Evolutionary conservation across 108 stramenopile genomes (phyloP).

Genomic region (Skeletonema potamos): DNA sequence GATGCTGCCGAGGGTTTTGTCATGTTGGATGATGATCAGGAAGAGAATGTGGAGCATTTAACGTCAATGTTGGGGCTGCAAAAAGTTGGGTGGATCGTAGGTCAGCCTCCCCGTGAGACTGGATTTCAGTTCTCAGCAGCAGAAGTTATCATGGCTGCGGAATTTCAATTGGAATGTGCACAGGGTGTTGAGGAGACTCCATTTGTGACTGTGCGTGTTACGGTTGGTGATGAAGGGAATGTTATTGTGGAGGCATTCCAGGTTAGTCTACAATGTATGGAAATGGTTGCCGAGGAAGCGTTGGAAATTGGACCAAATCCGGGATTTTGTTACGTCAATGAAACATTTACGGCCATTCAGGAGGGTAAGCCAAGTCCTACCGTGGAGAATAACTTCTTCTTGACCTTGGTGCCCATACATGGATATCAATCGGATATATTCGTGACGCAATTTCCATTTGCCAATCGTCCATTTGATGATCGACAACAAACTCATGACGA

Average conservation of each 20-base stretch:
- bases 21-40: conserved; percentile 88
- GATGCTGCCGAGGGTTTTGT: conserved; percentile 86
- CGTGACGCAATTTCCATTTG: conserved; percentile 80
- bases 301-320: conserved; percentile 81
- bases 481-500: conserved; percentile 78
- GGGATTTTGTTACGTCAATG: conserved; percentile 86
- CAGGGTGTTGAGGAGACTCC: conserved; percentile 94
- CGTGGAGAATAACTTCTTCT: conserved; percentile 95
- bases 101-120: conserved; percentile 92
- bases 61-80: conserved; percentile 77
- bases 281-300: conserved; percentile 98
- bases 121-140: conserved; percentile 88
- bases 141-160: conserved; percentile 94
- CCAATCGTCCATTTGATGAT: conserved; percentile 82
- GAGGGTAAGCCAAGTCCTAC: conserved; percentile 92
- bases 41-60: conserved; percentile 84
- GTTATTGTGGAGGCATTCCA: conserved; percentile 93
- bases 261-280: conserved; percentile 95
- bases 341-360: conserved; percentile 97
- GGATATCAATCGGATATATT: conserved; percentile 87
- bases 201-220: conserved; percentile 93
- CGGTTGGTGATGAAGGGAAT: conserved; percentile 75
- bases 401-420: conserved; percentile 92
- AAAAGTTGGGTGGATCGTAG: conserved; percentile 96
- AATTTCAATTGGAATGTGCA: conserved; percentile 93